Percentiles rank a stretch among this genome's conserved stretches.
Conservation (phyloP, 2,329 filamentous ascomycete species). For the Aureobasidium leucospermi region DNA sequence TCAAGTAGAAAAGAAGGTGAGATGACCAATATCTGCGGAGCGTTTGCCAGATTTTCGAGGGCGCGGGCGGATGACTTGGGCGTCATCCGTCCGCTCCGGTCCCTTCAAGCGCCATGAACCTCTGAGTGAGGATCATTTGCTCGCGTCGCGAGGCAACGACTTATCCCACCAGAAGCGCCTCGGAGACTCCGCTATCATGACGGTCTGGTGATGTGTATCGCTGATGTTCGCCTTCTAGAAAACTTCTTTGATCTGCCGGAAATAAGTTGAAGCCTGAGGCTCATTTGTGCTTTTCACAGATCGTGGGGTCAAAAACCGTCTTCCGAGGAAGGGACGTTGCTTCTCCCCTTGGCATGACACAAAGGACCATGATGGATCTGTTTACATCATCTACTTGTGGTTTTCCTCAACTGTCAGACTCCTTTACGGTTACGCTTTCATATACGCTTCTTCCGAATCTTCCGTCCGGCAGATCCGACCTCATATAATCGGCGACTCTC, state of each 20-base stretch:
- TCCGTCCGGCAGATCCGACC: background rate
- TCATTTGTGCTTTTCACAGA: background rate
- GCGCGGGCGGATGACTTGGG: too few relatives aligned
- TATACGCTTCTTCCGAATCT: background rate
- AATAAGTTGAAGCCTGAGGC: background rate
- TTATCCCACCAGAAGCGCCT: too few relatives aligned
- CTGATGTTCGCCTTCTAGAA: too few relatives aligned
- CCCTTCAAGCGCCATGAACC: too few relatives aligned
- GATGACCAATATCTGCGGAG: too few relatives aligned
- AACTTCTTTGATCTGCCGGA: background rate
- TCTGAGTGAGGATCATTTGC: too few relatives aligned
- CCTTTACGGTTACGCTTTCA: background rate
- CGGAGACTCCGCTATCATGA: too few relatives aligned
- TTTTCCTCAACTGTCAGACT: background rate
- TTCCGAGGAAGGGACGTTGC: background rate
- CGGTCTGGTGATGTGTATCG: too few relatives aligned
- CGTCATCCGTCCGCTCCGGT: too few relatives aligned
- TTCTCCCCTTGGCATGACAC: background rate
- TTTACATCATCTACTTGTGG: slow-evolving; percentile 4
- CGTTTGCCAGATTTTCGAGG: too few relatives aligned
- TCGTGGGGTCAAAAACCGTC: background rate
- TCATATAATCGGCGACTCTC: background rate
- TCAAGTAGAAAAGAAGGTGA: too few relatives aligned
- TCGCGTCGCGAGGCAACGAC: too few relatives aligned
- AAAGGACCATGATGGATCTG: background rate